These are phyloP conservation scores for Lithocarpus polystachyus DNA, from an alignment of 306 rosid species.

Conservation along the genomic window DNA sequence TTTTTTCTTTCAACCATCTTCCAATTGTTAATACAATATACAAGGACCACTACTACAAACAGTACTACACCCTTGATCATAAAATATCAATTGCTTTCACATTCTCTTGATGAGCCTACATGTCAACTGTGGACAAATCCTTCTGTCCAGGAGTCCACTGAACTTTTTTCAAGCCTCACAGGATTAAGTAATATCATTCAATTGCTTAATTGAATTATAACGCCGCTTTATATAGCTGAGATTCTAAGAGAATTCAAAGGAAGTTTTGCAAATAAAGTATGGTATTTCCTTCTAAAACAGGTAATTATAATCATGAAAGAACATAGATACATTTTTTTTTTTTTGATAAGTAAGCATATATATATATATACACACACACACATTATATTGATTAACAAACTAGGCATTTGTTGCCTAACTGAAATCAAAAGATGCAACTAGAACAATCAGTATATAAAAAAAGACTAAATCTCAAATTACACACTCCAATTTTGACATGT, in stretches of 20 bases:
- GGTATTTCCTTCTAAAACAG: neutral
- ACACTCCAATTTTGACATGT: no score
- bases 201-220: neutral
- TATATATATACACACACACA: rapidly evolving
- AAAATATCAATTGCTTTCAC: neutral
- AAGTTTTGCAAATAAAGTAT: neutral
- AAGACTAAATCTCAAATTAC: no score
- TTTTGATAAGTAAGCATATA: no score
- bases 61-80: no score
- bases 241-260: neutral
- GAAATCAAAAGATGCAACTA: neutral
- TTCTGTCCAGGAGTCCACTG: neutral
- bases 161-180: neutral
- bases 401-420: neutral
- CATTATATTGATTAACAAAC: neutral
- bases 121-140: neutral
- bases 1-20: no score
- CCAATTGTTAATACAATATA: no score
- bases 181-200: neutral
- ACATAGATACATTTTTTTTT: no score
- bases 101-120: neutral
- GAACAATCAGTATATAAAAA: no score
- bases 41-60: no score
- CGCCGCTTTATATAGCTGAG: neutral
- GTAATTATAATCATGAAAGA: neutral